Conservation (phyloP, 768 basidiomycete genomes). For the Hygrocybe punicea region DNA sequence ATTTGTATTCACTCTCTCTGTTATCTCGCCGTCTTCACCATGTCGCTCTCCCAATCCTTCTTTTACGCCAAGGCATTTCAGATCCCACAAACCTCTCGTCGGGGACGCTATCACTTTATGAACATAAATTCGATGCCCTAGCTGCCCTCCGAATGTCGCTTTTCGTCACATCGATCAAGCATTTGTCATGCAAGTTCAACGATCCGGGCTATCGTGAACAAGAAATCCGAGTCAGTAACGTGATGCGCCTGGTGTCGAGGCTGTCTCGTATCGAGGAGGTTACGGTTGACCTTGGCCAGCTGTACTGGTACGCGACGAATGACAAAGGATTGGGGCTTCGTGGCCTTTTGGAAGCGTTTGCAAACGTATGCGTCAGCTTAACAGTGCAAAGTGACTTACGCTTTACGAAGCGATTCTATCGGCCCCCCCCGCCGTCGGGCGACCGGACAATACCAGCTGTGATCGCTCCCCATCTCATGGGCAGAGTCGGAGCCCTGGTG, state of each 20-base stretch:
- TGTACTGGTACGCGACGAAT: not conserved
- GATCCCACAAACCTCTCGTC: not conserved
- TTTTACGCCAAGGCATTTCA: not conserved
- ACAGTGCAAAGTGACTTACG: not conserved
- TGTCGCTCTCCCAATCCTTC: slow-evolving; percentile 22
- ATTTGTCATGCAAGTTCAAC: slow-evolving; percentile 7
- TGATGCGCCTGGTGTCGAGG: not conserved
- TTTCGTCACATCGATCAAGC: slow-evolving; percentile 13
- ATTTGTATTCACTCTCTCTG: slow-evolving; percentile 20
- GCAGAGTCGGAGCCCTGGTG: too few relatives aligned
- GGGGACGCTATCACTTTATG: slow-evolving; percentile 7
- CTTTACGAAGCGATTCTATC: not conserved
- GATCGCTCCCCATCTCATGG: not conserved
- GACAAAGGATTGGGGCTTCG: not conserved
- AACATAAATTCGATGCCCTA: slow-evolving; percentile 7
- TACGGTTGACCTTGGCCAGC: not conserved
- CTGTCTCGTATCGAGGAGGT: not conserved
- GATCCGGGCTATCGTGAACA: not conserved
- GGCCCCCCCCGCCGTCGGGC: too few relatives aligned
- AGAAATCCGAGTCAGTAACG: not conserved
- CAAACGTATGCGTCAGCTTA: not conserved
- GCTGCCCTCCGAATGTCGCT: slow-evolving; percentile 9
- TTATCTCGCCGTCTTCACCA: slow-evolving; percentile 26
- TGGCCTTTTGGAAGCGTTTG: not conserved
- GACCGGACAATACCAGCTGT: not conserved